These are phyloP conservation scores for Diaporthe citrichinensis DNA, from an alignment of 2,329 filamentous ascomycete genomes.

Conservation along the genomic window DNA sequence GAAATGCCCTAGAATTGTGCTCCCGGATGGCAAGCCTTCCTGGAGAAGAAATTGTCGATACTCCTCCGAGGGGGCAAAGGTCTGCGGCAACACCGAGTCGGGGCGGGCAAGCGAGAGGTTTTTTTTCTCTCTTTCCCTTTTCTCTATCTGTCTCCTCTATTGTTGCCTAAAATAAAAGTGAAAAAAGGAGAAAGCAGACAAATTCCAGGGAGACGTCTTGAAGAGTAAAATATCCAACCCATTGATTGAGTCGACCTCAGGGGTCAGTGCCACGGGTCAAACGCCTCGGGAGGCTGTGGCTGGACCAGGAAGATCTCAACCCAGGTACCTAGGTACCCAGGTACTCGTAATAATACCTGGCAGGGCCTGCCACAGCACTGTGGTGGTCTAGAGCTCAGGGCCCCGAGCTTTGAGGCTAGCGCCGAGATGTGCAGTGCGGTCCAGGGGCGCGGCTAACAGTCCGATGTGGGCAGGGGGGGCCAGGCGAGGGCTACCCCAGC, in stretches of 20 bases:
- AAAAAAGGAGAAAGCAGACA: neutral
- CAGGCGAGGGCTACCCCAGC: constrained; percentile 10
- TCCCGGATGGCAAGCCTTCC: constrained; percentile 8
- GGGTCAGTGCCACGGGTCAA: constrained; percentile 8
- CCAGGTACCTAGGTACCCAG: neutral
- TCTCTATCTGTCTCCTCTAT: neutral
- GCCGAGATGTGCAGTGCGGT: constrained; percentile 19
- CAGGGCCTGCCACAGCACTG: neutral
- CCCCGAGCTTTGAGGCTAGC: neutral
- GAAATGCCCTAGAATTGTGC: constrained; percentile 16
- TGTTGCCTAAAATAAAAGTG: constrained; percentile 3
- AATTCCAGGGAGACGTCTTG: too few relatives aligned
- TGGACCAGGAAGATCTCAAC: neutral
- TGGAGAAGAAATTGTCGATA: constrained; percentile 15
- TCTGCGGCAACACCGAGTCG: constrained; percentile 23
- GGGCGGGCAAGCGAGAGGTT: neutral
- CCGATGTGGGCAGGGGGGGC: neutral
- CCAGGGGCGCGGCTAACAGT: constrained; percentile 24
- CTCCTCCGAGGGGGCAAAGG: neutral
- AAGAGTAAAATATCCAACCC: neutral
- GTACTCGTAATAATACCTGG: neutral
- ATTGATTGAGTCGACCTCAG: neutral
- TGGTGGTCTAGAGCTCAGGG: constrained; percentile 21
- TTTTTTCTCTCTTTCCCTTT: neutral
- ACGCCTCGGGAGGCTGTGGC: constrained; percentile 22